Evolutionary conservation across 2,329 filamentous ascomycete genomes (phyloP), one percentile per base, ranked within the genome.

Genomic region (Alternaria hordeiaustralica): DNA sequence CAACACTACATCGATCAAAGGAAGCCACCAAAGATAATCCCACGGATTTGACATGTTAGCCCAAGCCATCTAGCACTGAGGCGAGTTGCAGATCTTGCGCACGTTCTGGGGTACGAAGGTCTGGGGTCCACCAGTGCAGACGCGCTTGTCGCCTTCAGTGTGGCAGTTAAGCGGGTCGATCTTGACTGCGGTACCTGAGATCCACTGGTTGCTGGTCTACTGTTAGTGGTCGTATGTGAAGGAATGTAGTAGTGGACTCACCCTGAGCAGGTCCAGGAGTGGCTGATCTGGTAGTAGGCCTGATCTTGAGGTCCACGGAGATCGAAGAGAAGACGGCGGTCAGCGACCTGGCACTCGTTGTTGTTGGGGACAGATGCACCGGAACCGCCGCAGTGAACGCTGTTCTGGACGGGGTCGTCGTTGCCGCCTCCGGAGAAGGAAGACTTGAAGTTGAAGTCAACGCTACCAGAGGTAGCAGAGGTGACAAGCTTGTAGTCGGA

Each of bases 211-310:
- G n/a, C 69, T 71, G 15, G 44, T 9, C 12, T 30, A 12, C 4
- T 55, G 12, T 66, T 30, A 67, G 55, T 20, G 9, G 15, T 28
- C n/a, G 15, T 7, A n/a, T 20, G 15, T 18, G 21, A 44, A 20
- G 4, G 4, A 11, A 33, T 10, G 33, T 23, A 11, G 8, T 23
- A 21, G 7, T n/a, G 21, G 18, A 71, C 74, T 59, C 60, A 78
- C 76, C 68, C 69, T 30, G 72, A 61, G 57, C 76, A 78, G 20
- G 44, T 51, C 75, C 75, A 78, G 7, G 62, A 63, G 61, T 78
- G 76, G 2, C 66, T 68, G 36, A 78, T 65, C 45, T 73, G 71
- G 55, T 73, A 76, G 46, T 68, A 65, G 6, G 66, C 69, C 43
- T 64, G 47, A 4, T 70, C 65, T 43, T 72, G 66, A 10, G 65